Evolutionary conservation across 805 yeast genomes (phyloP), one percentile per base, ranked within the genome.

Genomic region (Tetrapisispora pingtungensis): DNA sequence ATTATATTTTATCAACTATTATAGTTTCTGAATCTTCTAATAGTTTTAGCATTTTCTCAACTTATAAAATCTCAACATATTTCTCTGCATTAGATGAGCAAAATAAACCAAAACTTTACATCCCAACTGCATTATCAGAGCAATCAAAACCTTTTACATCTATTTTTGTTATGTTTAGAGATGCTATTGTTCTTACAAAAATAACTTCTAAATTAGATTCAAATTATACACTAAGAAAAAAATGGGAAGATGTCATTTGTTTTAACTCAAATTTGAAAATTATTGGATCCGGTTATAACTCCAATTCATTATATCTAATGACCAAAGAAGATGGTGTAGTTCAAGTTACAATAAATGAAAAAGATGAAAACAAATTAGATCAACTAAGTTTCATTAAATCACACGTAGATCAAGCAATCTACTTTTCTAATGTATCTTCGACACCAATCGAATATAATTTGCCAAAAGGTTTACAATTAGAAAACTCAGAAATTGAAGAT

Each of bases 161-260:
- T 0, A 82, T 85, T 1, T 80, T 77, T 55, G 72, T 84, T 1
- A 68, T 78, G 1, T 69, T 80, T 35, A 73, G 72, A 10, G 72
- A 77, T 41, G 75, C 86, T 0, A 69, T 87, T 12, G 77, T 84
- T 1, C 55, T 89, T 43, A 71, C 84, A 1, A 94, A 84, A 52
- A 66, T 81, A 10, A 68, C 75, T 40, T 57, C 69, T 12, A 53
- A 53, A 32, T 54, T 64, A 18, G 64, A 64, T 42, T 58, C 65
- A 36, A 52, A 57, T 30, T 57, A 59, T 49, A 58, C 57, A 34
- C 49, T 66, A 40, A 63, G 61, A 46, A 67, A 67, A 46, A 73
- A 80, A 53, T 89, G 96, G 96, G 95, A 88, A 61, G 97, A 90
- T 58, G 67, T 77, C 12, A 69, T 89, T 12, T 65, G 71, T 6